These are phyloP conservation scores for Nemania sp. DNA, from an alignment of 2,329 filamentous ascomycete genomes.

Conservation along the genomic window DNA sequence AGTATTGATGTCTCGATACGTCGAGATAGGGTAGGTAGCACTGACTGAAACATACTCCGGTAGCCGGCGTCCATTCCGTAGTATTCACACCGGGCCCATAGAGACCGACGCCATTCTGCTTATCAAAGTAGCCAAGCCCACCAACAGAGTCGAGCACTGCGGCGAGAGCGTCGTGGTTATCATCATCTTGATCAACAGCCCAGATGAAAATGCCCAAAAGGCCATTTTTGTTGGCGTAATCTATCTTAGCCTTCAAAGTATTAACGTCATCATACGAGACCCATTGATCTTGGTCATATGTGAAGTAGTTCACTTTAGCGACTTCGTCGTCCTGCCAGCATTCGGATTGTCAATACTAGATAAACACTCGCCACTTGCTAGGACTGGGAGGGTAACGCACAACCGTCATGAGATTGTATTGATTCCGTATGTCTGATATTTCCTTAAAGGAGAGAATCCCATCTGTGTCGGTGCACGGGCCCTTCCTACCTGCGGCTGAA, in stretches of 20 bases:
- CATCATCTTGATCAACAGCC: conserved; percentile 48
- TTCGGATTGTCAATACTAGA: conserved; percentile 31
- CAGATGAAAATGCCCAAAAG: conserved; percentile 51
- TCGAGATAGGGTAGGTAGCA: no score
- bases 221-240: conserved; percentile 49
- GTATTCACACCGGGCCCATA: conserved; percentile 1
- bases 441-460: conserved; percentile 46
- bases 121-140: conserved; percentile 16
- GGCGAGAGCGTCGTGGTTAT: conserved; percentile 28
- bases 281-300: conserved; percentile 55
- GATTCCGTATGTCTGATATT: conserved; percentile 44
- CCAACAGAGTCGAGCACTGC: conserved; percentile 24
- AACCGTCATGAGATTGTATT: conserved; percentile 34
- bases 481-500: not conserved
- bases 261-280: conserved; percentile 55
- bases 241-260: conserved; percentile 52
- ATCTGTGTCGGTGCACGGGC: conserved; percentile 43
- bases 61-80: conserved; percentile 15
- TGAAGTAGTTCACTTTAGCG: conserved; percentile 40
- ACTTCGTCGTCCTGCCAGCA: conserved; percentile 43
- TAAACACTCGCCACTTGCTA: not conserved
- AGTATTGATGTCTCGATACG: no score
- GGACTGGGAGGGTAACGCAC: no score
- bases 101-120: conserved; percentile 22
- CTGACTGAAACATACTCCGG: conserved; percentile 20